Conservation (phyloP, 2,329 filamentous ascomycete genomes). For the Sordariomycetes sp. region DNA sequence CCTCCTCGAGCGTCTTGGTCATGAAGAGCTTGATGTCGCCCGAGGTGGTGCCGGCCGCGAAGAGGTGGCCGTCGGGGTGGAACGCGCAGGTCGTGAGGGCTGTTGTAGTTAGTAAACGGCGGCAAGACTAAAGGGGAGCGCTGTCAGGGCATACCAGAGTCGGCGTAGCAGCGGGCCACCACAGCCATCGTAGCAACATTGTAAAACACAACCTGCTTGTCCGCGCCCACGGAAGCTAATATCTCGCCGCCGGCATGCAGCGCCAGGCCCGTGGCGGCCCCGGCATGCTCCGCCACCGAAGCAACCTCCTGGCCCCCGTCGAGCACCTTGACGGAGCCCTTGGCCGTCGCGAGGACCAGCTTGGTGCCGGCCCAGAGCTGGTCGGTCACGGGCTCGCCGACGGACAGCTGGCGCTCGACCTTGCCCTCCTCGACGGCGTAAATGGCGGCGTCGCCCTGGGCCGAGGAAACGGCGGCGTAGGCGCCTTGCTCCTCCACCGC, state of each 20-base stretch:
- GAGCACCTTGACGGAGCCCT: conserved; percentile 70
- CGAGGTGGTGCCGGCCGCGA: conserved; percentile 68
- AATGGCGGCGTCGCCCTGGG: conserved; percentile 60
- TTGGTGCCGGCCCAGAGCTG: conserved; percentile 52
- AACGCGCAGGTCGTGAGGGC: conserved; percentile 70
- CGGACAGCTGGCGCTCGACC: conserved; percentile 52
- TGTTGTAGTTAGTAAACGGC: conserved; percentile 15
- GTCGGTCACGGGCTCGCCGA: conserved; percentile 55
- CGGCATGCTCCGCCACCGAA: conserved; percentile 69
- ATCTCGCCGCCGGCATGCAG: conserved; percentile 75
- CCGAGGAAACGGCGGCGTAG: conserved; percentile 60
- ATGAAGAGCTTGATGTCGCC: conserved; percentile 85
- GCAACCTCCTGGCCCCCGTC: conserved; percentile 56
- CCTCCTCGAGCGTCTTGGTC: conserved; percentile 63
- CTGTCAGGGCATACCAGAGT: conserved; percentile 50
- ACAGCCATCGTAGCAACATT: conserved; percentile 56
- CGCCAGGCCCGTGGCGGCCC: conserved; percentile 62
- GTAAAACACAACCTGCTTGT: conserved; percentile 90
- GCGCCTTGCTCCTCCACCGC: conserved; percentile 33
- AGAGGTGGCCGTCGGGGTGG: conserved; percentile 92
- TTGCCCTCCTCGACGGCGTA: conserved; percentile 60
- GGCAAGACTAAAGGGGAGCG: background rate
- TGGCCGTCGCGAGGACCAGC: conserved; percentile 59
- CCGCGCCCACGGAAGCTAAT: conserved; percentile 73
- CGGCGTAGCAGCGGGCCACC: conserved; percentile 66